These are phyloP conservation scores for Phanerodontia chrysosporium DNA, from an alignment of 768 basidiomycete species.

Conservation along the genomic window DNA sequence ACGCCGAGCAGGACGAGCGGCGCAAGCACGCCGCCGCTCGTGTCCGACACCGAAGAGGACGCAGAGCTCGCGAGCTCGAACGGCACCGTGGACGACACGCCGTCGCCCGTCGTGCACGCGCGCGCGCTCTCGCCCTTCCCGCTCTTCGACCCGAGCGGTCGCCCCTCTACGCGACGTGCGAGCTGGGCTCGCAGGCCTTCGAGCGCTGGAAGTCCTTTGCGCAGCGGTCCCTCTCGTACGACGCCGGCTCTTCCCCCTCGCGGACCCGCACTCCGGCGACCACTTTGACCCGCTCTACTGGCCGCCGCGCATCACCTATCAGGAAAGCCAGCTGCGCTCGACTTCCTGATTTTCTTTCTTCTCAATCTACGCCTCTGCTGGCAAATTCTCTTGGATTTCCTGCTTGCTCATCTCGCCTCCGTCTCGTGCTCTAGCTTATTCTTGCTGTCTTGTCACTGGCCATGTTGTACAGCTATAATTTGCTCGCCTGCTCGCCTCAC, in stretches of 20 bases:
- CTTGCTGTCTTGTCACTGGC: neutral
- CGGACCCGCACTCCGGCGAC: neutral
- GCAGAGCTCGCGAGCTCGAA: neutral
- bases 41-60: slow-evolving; percentile 3
- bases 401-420: neutral
- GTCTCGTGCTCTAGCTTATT: neutral
- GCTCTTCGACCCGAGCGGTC: neutral
- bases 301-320: slow-evolving; percentile 2
- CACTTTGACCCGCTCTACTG: neutral
- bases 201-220: neutral
- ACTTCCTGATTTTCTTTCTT: neutral
- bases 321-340: slow-evolving; percentile 6
- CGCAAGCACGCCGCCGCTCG: slow-evolving; percentile 3
- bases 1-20: neutral
- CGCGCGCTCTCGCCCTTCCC: neutral
- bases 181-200: neutral
- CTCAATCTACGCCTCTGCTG: neutral
- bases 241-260: neutral
- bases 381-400: neutral
- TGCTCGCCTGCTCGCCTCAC: neutral
- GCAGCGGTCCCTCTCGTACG: neutral
- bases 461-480: neutral
- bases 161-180: neutral
- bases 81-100: neutral
- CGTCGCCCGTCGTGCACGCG: neutral